Percentiles rank a stretch among this genome's conserved stretches.
Conservation (phyloP, 2,329 filamentous ascomycete species). For the Ophiostoma triangulosporum region DNA sequence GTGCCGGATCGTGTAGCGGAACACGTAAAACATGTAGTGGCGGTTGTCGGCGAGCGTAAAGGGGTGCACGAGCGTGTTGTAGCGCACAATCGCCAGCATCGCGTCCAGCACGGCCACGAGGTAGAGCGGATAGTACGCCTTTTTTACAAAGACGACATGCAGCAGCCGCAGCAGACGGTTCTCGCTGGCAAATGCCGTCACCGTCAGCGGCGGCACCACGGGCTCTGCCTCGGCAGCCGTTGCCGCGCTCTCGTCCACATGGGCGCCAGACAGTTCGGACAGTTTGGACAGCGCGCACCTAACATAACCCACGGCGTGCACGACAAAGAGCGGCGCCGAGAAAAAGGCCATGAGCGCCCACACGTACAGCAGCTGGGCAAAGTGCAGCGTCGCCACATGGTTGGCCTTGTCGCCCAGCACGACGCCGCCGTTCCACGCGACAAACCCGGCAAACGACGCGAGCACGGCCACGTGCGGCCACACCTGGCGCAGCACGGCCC, state of each 20-base stretch:
- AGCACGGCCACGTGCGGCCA: constrained; percentile 53
- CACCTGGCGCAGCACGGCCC: constrained; percentile 31
- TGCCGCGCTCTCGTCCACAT: neutral
- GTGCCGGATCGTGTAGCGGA: constrained; percentile 64
- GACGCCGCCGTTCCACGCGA: constrained; percentile 79
- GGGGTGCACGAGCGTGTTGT: constrained; percentile 88
- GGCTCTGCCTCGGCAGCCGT: too few species aligned
- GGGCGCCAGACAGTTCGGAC: neutral
- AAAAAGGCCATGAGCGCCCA: constrained; percentile 88
- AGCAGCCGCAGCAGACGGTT: constrained; percentile 6
- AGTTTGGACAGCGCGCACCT: neutral
- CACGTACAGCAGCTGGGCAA: constrained; percentile 89
- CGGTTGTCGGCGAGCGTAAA: constrained; percentile 94
- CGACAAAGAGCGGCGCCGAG: constrained; percentile 60
- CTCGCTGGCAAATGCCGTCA: neutral
- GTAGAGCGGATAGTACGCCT: constrained; percentile 25
- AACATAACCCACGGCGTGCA: neutral
- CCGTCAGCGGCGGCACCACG: neutral
- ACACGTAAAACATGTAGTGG: constrained; percentile 95
- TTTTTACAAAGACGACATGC: constrained; percentile 19
- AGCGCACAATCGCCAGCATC: constrained; percentile 43
- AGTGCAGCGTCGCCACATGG: constrained; percentile 76
- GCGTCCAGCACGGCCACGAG: constrained; percentile 22
- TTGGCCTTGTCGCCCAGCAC: constrained; percentile 93
- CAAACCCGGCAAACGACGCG: constrained; percentile 56